These are phyloP conservation scores for Corniculantispora saksenae DNA, from an alignment of 2,329 filamentous ascomycete species.

Conservation along the genomic window DNA sequence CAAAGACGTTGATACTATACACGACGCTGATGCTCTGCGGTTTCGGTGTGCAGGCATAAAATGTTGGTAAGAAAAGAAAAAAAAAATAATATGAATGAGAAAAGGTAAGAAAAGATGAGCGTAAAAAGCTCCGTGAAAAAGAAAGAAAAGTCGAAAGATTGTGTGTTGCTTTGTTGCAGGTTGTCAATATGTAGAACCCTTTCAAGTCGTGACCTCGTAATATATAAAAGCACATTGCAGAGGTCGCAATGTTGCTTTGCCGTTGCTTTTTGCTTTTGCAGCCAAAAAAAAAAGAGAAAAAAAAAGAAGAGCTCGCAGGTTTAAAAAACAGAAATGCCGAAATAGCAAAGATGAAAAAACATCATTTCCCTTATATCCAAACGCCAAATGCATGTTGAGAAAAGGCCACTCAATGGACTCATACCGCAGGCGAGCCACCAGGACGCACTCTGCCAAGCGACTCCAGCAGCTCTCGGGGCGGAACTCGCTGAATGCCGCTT, in stretches of 20 bases:
- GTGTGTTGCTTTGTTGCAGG: not conserved
- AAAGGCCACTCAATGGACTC: constrained; percentile 30
- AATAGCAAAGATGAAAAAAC: constrained; percentile 10
- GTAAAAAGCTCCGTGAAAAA: not conserved
- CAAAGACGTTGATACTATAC: constrained; percentile 34
- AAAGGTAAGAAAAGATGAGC: constrained; percentile 21
- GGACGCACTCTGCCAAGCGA: constrained; percentile 50
- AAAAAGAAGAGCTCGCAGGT: too few relatives aligned
- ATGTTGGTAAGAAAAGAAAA: not conserved
- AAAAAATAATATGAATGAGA: not conserved
- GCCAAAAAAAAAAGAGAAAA: not conserved
- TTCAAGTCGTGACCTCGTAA: constrained; percentile 17
- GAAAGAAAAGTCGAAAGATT: not conserved
- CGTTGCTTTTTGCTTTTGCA: not conserved
- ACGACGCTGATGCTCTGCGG: constrained; percentile 20
- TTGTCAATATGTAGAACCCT: not conserved
- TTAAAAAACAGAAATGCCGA: not conserved
- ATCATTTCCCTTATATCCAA: constrained; percentile 35
- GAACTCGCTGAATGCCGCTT: constrained; percentile 60
- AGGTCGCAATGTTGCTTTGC: constrained; percentile 7
- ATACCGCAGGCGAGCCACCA: constrained; percentile 56
- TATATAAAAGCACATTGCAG: constrained; percentile 7
- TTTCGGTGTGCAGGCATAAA: not conserved
- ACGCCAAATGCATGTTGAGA: constrained; percentile 37
- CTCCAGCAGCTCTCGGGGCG: constrained; percentile 61